These are phyloP conservation scores for Echinochloa phyllopogon DNA, from an alignment of 176 grass and related monocot genomes.

Conservation along the genomic window DNA sequence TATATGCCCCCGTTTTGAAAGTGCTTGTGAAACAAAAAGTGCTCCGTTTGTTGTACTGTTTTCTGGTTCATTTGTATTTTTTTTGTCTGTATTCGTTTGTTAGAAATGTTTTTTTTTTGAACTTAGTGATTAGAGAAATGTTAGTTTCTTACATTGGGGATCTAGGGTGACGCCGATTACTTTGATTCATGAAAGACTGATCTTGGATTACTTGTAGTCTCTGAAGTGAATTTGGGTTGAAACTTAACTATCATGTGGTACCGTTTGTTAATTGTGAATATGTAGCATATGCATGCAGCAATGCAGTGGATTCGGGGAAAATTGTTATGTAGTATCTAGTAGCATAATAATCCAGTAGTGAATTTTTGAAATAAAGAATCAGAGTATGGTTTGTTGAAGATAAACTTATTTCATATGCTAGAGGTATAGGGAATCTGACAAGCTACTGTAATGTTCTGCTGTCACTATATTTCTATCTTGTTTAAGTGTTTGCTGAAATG, in stretches of 20 bases:
- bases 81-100: background rate
- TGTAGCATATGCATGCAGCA: background rate
- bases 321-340: background rate
- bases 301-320: background rate
- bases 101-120: no score
- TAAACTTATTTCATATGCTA: background rate
- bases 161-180: background rate
- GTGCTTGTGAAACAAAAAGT: background rate
- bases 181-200: background rate
- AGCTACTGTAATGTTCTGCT: background rate
- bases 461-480: background rate
- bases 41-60: background rate
- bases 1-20: background rate
- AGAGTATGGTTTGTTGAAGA: background rate
- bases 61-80: background rate
- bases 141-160: background rate
- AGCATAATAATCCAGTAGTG: background rate
- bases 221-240: background rate
- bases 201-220: background rate
- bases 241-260: background rate
- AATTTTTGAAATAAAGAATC: background rate
- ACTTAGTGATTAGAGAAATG: slow-evolving; percentile 31
- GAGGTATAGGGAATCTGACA: background rate
- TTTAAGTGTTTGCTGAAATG: slow-evolving; percentile 2
- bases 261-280: background rate